Percentiles rank a stretch among this genome's conserved stretches.
phyloP scores from a whole-genome alignment of 108 stramenopile species.

The Fistulifera pelliculosa region DNA sequence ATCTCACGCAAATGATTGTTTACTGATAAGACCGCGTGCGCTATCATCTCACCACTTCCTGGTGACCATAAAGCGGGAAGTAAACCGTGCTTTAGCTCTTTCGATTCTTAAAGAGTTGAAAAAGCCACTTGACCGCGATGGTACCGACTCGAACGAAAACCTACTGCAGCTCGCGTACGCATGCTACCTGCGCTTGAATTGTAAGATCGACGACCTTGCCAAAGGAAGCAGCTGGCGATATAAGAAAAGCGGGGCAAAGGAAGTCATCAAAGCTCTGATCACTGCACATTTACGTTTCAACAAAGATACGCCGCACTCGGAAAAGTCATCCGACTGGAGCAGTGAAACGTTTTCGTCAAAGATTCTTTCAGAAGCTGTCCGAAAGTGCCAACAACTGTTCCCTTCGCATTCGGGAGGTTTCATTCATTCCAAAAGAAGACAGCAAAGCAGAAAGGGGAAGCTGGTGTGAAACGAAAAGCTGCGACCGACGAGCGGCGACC shows the following conservation, averaged over 20 bases:
- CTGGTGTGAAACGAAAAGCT: conserved; percentile 5
- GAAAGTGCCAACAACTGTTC: conserved; percentile 26
- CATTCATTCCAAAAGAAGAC: conserved; percentile 16
- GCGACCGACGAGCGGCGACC: conserved; percentile 7
- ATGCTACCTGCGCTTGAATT: conserved; percentile 61
- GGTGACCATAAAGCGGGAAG: conserved; percentile 38
- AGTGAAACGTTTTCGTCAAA: conserved; percentile 19
- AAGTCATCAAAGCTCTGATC: conserved; percentile 42
- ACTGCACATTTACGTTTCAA: conserved; percentile 33
- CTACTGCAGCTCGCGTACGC: conserved; percentile 50
- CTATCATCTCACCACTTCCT: conserved; percentile 33
- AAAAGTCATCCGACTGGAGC: conserved; percentile 36
- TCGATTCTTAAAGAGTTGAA: conserved; percentile 45
- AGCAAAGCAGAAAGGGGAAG: conserved; percentile 8
- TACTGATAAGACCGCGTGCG: conserved; percentile 23
- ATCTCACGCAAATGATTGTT: conserved; percentile 35
- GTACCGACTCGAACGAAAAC: conserved; percentile 11
- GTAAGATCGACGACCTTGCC: conserved; percentile 34
- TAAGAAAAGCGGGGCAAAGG: conserved; percentile 23
- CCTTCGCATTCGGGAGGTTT: conserved; percentile 23
- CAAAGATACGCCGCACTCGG: conserved; percentile 15
- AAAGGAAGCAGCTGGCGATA: conserved; percentile 23
- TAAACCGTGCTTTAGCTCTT: conserved; percentile 47
- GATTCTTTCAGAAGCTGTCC: conserved; percentile 24
- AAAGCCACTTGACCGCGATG: background rate